phyloP scores from a whole-genome alignment of 83 land plant species.

The Picea mariana region DNA sequence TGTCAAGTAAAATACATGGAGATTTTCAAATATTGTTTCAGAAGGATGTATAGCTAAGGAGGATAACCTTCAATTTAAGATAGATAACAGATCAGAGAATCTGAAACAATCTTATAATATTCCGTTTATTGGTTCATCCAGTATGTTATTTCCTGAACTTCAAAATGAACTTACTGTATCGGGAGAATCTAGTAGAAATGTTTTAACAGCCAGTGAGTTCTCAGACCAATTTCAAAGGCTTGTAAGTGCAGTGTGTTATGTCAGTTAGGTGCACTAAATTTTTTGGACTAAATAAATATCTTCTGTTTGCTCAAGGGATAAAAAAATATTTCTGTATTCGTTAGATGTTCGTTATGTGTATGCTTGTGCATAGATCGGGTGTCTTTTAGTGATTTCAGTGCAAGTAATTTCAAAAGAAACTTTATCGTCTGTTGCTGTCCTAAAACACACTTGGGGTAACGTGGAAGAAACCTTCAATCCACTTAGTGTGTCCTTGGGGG shows the following conservation, averaged over 20 bases:
- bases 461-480: too few relatives aligned
- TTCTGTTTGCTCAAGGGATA: neutral
- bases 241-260: neutral
- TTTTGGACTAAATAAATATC: neutral
- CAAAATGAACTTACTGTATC: neutral
- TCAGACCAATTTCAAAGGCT: neutral
- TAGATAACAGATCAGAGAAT: neutral
- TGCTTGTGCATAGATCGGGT: neutral
- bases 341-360: neutral
- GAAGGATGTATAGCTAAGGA: neutral
- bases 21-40: neutral
- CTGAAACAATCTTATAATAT: neutral
- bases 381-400: neutral
- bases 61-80: neutral
- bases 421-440: too few relatives aligned
- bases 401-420: too few relatives aligned
- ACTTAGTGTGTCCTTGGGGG: too few relatives aligned
- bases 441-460: too few relatives aligned
- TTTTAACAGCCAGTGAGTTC: neutral
- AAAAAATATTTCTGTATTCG: neutral
- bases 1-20: neutral
- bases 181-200: neutral
- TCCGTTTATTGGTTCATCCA: neutral
- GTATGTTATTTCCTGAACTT: neutral
- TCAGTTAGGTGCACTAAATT: neutral